A percentile compares a stretch with the other conserved stretches of the same genome.
These are phyloP conservation scores for Colletotrichum liaoningense DNA, from an alignment of 2,329 filamentous ascomycete genomes.

Conservation along the genomic window DNA sequence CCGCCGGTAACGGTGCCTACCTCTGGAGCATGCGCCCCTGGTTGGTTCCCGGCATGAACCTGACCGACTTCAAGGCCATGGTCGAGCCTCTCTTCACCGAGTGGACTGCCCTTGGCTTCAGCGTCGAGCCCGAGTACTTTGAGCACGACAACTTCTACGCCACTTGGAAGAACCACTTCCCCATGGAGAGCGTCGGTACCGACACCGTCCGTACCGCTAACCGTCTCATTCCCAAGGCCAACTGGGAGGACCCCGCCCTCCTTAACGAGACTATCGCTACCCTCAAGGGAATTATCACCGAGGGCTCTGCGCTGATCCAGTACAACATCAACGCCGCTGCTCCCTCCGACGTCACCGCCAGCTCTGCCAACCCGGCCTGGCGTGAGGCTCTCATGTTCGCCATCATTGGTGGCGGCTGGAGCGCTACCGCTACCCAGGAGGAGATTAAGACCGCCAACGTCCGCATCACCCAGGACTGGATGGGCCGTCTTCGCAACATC, in stretches of 20 bases:
- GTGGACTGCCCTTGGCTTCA: constrained; percentile 44
- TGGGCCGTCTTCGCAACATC: constrained; percentile 43
- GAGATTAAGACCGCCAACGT: constrained; percentile 39
- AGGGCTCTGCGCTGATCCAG: constrained; percentile 38
- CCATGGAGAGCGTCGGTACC: constrained; percentile 45
- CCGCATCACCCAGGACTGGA: constrained; percentile 45
- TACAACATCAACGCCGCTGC: constrained; percentile 38
- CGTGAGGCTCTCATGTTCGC: constrained; percentile 51
- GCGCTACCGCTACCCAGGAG: constrained; percentile 15
- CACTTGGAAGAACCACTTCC: constrained; percentile 54
- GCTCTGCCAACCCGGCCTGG: constrained; percentile 59
- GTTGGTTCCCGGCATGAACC: constrained; percentile 48
- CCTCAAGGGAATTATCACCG: constrained; percentile 40
- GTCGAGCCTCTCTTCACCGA: constrained; percentile 45
- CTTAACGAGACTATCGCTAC: constrained; percentile 42
- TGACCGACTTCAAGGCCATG: constrained; percentile 46
- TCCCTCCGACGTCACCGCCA: constrained; percentile 41
- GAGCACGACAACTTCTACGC: constrained; percentile 49
- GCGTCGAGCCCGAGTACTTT: constrained; percentile 45
- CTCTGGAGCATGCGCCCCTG: constrained; percentile 47
- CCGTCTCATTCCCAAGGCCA: constrained; percentile 53
- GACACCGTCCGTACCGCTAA: constrained; percentile 45
- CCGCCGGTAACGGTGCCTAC: constrained; percentile 38
- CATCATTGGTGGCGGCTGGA: constrained; percentile 40
- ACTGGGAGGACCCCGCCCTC: constrained; percentile 42